These are phyloP conservation scores for Macrolepiota dolichaula DNA, from an alignment of 768 basidiomycete species.

Conservation along the genomic window DNA sequence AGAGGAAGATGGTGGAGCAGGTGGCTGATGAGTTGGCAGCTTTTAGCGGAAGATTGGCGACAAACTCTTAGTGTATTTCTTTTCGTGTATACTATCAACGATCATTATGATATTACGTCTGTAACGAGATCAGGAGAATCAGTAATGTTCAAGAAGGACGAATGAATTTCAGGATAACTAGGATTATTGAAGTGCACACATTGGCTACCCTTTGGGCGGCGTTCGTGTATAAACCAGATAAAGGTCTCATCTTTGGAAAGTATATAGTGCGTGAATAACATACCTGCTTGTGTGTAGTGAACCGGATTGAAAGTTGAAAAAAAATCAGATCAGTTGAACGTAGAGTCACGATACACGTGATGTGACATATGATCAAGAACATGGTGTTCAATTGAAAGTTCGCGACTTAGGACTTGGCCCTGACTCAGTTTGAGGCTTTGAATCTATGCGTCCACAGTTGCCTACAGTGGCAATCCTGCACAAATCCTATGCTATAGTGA, in stretches of 20 bases:
- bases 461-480: conserved; percentile 33
- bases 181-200: conserved; percentile 11
- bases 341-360: neutral
- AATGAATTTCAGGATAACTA: conserved; percentile 10
- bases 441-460: conserved; percentile 6
- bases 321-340: neutral
- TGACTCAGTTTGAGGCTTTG: neutral
- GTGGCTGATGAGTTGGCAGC: conserved; percentile 32
- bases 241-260: neutral
- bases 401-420: neutral
- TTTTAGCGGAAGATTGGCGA: conserved; percentile 13
- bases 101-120: neutral
- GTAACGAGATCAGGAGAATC: neutral
- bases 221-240: conserved; percentile 4
- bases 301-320: too few relatives aligned
- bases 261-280: neutral
- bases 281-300: neutral
- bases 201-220: neutral
- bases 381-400: neutral
- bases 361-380: neutral
- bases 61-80: neutral
- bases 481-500: conserved; percentile 41
- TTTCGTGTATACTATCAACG: neutral
- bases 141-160: neutral
- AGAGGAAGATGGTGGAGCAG: conserved; percentile 30